These are phyloP conservation scores for Asclepias syriaca DNA, from an alignment of 257 asterid species.

Conservation along the genomic window DNA sequence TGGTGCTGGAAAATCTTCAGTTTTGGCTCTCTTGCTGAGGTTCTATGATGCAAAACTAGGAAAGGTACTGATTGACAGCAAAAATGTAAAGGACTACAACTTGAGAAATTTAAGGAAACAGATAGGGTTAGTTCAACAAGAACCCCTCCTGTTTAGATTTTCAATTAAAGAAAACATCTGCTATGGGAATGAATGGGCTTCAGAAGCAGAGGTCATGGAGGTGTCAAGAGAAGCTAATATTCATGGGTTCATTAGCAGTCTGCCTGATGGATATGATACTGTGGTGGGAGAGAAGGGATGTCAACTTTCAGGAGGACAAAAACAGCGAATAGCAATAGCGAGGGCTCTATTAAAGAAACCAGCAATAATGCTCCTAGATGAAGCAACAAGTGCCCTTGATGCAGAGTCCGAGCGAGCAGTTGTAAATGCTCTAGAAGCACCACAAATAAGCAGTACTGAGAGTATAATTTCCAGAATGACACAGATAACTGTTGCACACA, in stretches of 20 bases:
- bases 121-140: conserved; percentile 76
- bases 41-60: conserved; percentile 57
- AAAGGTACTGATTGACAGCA: conserved; percentile 48
- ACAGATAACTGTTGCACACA: conserved; percentile 62
- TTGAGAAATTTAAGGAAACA: conserved; percentile 44
- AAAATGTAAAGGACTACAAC: conserved; percentile 41
- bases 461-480: conserved; percentile 31
- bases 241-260: conserved; percentile 58
- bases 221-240: conserved; percentile 62
- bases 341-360: conserved; percentile 65
- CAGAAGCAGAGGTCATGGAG: conserved; percentile 63
- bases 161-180: conserved; percentile 64
- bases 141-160: conserved; percentile 68
- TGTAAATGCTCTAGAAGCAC: conserved; percentile 47
- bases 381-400: conserved; percentile 86
- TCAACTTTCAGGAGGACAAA: conserved; percentile 85
- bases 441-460: conserved; percentile 19
- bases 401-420: conserved; percentile 69
- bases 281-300: conserved; percentile 72
- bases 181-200: conserved; percentile 61
- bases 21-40: conserved; percentile 63
- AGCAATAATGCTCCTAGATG: conserved; percentile 63
- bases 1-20: conserved; percentile 73
- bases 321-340: conserved; percentile 71
- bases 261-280: conserved; percentile 61